A percentile compares a stretch with the other conserved stretches of the same genome.
Conservation (phyloP, 2,329 filamentous ascomycete species). For the Aspergillus luchuensis region DNA sequence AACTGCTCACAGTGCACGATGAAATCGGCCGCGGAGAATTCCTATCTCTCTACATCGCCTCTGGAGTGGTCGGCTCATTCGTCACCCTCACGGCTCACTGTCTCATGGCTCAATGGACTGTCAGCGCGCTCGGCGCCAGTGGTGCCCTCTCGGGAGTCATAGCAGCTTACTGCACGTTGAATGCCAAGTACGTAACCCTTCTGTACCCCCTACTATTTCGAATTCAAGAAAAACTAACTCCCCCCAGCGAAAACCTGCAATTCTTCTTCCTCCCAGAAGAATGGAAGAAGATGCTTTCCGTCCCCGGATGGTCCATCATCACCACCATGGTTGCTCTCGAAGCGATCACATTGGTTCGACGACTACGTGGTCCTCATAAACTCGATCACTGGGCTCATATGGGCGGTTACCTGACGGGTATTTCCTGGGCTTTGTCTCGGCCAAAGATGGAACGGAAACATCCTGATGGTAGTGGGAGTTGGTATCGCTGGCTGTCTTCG, state of each 20-base stretch:
- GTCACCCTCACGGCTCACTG: slow-evolving; percentile 50
- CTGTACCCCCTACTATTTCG: neutral
- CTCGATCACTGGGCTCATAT: slow-evolving; percentile 48
- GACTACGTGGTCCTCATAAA: slow-evolving; percentile 30
- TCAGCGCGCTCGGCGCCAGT: slow-evolving; percentile 55
- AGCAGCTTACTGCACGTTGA: slow-evolving; percentile 53
- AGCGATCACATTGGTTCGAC: slow-evolving; percentile 35
- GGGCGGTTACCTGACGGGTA: slow-evolving; percentile 44
- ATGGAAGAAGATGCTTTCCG: slow-evolving; percentile 45
- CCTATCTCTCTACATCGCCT: slow-evolving; percentile 54
- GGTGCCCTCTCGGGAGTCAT: slow-evolving; percentile 54
- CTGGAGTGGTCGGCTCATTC: slow-evolving; percentile 51
- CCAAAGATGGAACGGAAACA: slow-evolving; percentile 16
- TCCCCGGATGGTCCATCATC: slow-evolving; percentile 43
- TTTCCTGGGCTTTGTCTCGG: slow-evolving; percentile 23
- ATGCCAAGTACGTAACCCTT: slow-evolving; percentile 42
- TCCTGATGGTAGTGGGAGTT: neutral
- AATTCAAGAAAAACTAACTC: neutral
- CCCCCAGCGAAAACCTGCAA: slow-evolving; percentile 42
- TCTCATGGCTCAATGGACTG: slow-evolving; percentile 44
- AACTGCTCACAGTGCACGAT: slow-evolving; percentile 48
- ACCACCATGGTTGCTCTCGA: slow-evolving; percentile 41
- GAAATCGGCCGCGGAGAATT: slow-evolving; percentile 60
- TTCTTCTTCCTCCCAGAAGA: slow-evolving; percentile 45
- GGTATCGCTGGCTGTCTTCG: neutral